Evolutionary conservation across 1,284 basidiomycete genomes (phyloP).

Genomic region (Trametes pubescens): DNA sequence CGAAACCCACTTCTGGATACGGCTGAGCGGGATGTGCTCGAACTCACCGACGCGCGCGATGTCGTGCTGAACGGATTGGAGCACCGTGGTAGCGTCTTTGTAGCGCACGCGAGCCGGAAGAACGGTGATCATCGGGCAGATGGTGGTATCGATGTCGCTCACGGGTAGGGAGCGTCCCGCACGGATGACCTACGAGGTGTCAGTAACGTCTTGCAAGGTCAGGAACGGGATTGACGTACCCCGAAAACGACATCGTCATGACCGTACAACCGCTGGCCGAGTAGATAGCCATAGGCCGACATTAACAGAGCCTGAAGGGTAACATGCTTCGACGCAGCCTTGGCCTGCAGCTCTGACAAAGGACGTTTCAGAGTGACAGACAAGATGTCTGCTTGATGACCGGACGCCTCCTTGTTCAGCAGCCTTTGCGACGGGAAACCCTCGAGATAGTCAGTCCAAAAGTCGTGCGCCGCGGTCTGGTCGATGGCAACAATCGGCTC

Average conservation of each 20-base stretch:
- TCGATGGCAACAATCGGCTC: conserved; percentile 45
- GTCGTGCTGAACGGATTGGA: conserved; percentile 48
- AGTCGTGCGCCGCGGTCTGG: conserved; percentile 41
- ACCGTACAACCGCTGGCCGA: conserved; percentile 38
- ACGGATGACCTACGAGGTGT: conserved; percentile 50
- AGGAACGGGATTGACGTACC: conserved; percentile 42
- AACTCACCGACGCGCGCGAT: conserved; percentile 49
- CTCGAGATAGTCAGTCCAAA: conserved; percentile 49
- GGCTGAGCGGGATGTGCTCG: conserved; percentile 54
- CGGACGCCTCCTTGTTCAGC: conserved; percentile 28
- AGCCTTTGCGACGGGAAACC: conserved; percentile 46
- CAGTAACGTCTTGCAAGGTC: conserved; percentile 7
- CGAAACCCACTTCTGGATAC: conserved; percentile 56
- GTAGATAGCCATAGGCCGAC: conserved; percentile 49
- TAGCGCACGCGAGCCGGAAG: conserved; percentile 52
- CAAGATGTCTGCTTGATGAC: conserved; percentile 33
- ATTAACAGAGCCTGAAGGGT: conserved; percentile 56
- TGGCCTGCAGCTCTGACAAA: conserved; percentile 44
- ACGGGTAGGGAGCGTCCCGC: conserved; percentile 55
- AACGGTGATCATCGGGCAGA: conserved; percentile 53
- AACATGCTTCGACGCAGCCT: conserved; percentile 47
- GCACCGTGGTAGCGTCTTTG: conserved; percentile 34
- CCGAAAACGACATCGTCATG: conserved; percentile 53
- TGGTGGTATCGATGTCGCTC: conserved; percentile 48
- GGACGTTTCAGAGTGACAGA: conserved; percentile 38